phyloP scores from a whole-genome alignment of 2,329 filamentous ascomycete species.

The Fusarium haematococcum region DNA sequence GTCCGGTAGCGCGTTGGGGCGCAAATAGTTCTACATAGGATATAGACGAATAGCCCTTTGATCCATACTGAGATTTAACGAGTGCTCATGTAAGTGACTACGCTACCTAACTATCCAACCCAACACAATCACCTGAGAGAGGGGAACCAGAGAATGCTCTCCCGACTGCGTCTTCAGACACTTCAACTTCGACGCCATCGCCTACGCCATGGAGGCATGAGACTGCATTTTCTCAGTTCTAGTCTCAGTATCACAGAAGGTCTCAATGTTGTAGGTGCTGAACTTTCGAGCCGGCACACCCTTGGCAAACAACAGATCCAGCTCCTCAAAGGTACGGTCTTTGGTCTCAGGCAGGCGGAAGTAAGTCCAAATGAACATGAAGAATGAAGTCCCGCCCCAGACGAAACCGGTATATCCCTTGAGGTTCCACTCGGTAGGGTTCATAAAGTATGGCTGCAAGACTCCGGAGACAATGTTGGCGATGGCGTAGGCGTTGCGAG shows the following conservation, averaged over 20 bases:
- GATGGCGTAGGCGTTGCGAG: slow-evolving; percentile 44
- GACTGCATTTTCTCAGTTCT: background rate
- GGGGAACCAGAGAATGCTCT: background rate
- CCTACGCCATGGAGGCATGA: background rate
- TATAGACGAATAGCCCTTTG: background rate
- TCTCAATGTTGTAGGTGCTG: background rate
- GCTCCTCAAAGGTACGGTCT: slow-evolving; percentile 63
- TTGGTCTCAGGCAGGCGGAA: slow-evolving; percentile 65
- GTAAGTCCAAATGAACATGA: slow-evolving; percentile 52
- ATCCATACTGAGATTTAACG: background rate
- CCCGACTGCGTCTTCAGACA: background rate
- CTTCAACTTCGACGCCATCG: background rate
- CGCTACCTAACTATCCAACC: background rate
- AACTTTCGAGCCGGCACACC: slow-evolving; percentile 34
- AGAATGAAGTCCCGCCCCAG: slow-evolving; percentile 42
- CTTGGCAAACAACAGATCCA: slow-evolving; percentile 63
- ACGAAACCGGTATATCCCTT: slow-evolving; percentile 55
- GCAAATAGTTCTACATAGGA: too few species aligned
- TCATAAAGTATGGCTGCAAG: slow-evolving; percentile 52
- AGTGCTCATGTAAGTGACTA: background rate
- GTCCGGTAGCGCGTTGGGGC: background rate
- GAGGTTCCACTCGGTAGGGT: slow-evolving; percentile 53
- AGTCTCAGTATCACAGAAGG: background rate
- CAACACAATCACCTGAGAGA: background rate
- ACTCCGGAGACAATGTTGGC: slow-evolving; percentile 39